These are phyloP conservation scores for Aaosphaeria pasadenensis DNA, from an alignment of 2,329 filamentous ascomycete genomes.

Conservation along the genomic window DNA sequence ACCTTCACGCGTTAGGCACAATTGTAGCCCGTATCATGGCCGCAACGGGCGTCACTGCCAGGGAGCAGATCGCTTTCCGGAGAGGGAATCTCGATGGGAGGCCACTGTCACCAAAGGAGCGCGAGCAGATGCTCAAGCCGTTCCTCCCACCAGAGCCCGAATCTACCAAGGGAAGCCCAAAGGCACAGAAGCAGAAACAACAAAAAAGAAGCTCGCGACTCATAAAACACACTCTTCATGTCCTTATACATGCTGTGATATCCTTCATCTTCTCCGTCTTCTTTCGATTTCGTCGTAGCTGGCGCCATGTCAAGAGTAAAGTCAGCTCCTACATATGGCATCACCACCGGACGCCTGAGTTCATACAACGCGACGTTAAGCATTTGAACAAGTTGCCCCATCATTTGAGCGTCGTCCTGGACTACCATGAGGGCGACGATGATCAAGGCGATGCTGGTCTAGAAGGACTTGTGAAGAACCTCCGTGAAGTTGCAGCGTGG, in stretches of 20 bases:
- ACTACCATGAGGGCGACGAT: conserved; percentile 63
- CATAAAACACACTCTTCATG: conserved; percentile 60
- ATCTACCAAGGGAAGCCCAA: neutral
- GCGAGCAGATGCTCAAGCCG: conserved; percentile 50
- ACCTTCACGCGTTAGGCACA: conserved; percentile 9
- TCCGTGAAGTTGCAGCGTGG: conserved; percentile 90
- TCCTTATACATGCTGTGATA: conserved; percentile 65
- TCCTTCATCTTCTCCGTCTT: conserved; percentile 86
- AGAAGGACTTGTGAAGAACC: conserved; percentile 83
- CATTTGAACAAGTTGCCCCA: conserved; percentile 71
- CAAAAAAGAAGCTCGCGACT: conserved; percentile 39
- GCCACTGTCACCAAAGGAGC: conserved; percentile 44
- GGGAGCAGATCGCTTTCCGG: conserved; percentile 33
- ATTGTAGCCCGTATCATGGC: conserved; percentile 21
- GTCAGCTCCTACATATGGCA: conserved; percentile 83
- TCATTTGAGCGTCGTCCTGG: conserved; percentile 84
- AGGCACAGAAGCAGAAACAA: conserved; percentile 6
- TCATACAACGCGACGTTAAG: conserved; percentile 84
- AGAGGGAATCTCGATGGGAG: conserved; percentile 35
- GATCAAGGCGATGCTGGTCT: conserved; percentile 67
- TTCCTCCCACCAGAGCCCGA: conserved; percentile 48
- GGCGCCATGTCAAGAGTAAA: conserved; percentile 74
- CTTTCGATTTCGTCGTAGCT: conserved; percentile 75
- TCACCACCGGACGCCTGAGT: conserved; percentile 91
- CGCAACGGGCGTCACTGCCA: conserved; percentile 26